Evolutionary conservation across 768 basidiomycete genomes (phyloP).

Genomic region (Russula sp.): DNA sequence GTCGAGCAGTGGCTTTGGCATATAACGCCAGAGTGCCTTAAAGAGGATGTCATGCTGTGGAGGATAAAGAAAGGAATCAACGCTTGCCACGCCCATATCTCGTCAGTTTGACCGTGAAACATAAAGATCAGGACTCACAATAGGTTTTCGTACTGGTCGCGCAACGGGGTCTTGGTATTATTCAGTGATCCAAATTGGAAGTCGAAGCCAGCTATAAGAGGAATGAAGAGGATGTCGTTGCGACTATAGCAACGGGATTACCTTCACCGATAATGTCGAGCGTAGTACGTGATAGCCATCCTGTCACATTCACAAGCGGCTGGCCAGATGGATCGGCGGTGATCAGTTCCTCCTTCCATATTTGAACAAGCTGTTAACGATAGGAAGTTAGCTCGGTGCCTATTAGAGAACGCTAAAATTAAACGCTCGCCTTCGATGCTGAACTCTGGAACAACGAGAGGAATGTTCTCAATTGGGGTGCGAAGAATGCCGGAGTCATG

Average conservation of each 20-base stretch:
- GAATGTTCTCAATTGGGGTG: not conserved
- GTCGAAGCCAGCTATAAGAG: constrained; percentile 24
- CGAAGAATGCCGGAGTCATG: too few species aligned
- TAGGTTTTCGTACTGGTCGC: constrained; percentile 25
- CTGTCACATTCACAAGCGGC: constrained; percentile 18
- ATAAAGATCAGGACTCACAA: constrained; percentile 20
- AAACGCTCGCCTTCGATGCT: constrained; percentile 20
- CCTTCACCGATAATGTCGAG: constrained; percentile 29
- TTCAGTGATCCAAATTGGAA: constrained; percentile 26
- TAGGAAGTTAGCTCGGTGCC: not conserved
- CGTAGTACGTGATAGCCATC: constrained; percentile 26
- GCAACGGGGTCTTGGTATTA: constrained; percentile 22
- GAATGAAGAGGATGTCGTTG: not conserved
- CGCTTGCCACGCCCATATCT: too few species aligned
- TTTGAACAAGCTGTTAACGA: constrained; percentile 22
- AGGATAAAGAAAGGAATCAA: too few species aligned
- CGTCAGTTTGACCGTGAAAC: not conserved
- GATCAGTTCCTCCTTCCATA: constrained; percentile 25
- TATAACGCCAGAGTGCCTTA: too few species aligned
- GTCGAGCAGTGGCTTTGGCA: too few species aligned
- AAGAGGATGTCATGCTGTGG: too few species aligned
- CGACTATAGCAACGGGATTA: not conserved
- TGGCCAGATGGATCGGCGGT: not conserved
- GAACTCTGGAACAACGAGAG: constrained; percentile 24
- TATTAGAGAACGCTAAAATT: not conserved